Conservation (phyloP, 768 basidiomycete genomes). For the Rossbeevera mucosa region DNA sequence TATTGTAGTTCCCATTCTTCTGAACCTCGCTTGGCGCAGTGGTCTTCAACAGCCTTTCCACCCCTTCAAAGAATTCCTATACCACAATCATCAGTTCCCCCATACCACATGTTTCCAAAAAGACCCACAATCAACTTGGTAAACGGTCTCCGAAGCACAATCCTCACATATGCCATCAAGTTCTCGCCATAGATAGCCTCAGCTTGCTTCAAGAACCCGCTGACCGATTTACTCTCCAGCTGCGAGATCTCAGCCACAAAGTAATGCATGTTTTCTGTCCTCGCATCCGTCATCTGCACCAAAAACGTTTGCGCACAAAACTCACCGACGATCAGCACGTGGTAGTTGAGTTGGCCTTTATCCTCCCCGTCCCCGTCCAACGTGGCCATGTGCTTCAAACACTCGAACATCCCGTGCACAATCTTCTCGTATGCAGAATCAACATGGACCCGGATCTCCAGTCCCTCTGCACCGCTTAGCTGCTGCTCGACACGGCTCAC, state of each 20-base stretch:
- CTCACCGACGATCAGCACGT: slow-evolving; percentile 91
- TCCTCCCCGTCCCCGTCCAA: slow-evolving; percentile 90
- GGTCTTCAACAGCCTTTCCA: slow-evolving; percentile 82
- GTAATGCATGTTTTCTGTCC: slow-evolving; percentile 91
- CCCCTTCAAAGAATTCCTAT: slow-evolving; percentile 92
- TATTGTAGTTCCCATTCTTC: slow-evolving; percentile 70
- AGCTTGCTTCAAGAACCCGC: slow-evolving; percentile 63
- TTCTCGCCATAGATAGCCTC: slow-evolving; percentile 88
- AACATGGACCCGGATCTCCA: slow-evolving; percentile 74
- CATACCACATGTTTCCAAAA: neutral
- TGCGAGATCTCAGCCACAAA: slow-evolving; percentile 80
- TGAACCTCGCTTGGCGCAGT: slow-evolving; percentile 74
- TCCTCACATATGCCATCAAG: slow-evolving; percentile 76
- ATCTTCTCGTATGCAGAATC: slow-evolving; percentile 86
- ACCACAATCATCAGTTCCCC: slow-evolving; percentile 2
- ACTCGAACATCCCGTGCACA: slow-evolving; percentile 87
- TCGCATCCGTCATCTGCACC: slow-evolving; percentile 1
- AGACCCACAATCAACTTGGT: slow-evolving; percentile 74
- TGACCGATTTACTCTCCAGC: slow-evolving; percentile 60
- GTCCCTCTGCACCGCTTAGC: slow-evolving; percentile 66
- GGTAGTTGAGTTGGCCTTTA: slow-evolving; percentile 95
- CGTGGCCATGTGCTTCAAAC: slow-evolving; percentile 93
- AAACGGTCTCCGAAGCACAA: slow-evolving; percentile 83
- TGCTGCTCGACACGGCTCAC: slow-evolving; percentile 81
- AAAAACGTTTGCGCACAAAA: neutral